Evolutionary conservation across 164 flowering plant species (phyloP).

Genomic region (Piper longum): DNA sequence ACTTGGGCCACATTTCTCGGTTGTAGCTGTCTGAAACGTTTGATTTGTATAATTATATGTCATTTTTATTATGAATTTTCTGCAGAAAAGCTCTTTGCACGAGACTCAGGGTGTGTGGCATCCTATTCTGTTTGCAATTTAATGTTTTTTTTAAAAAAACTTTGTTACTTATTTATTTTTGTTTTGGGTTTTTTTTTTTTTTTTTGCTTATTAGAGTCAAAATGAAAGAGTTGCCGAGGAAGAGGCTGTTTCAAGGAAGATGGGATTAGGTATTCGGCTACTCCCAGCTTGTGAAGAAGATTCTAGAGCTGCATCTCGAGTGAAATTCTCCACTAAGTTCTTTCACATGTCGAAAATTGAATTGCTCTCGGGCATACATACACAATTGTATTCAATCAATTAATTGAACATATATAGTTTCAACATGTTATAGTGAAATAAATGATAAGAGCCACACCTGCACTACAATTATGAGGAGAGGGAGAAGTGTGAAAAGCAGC

Average conservation of each 20-base stretch:
- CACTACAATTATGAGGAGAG: neutral
- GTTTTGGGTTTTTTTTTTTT: neutral
- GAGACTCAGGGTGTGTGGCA: slow-evolving; percentile 41
- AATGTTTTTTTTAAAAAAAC: neutral
- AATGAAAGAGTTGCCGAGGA: slow-evolving; percentile 88
- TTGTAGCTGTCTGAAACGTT: neutral
- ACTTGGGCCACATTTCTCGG: slow-evolving; percentile 23
- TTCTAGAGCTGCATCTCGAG: slow-evolving; percentile 34
- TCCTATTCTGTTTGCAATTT: neutral
- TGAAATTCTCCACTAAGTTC: slow-evolving; percentile 50
- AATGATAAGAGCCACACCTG: neutral
- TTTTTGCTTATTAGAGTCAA: slow-evolving; percentile 32
- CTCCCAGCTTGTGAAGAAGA: slow-evolving; percentile 69
- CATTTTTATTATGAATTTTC: slow-evolving; percentile 3
- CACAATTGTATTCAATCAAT: slow-evolving; percentile 1
- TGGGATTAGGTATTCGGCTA: slow-evolving; percentile 61
- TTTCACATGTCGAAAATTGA: no score
- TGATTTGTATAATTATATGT: neutral
- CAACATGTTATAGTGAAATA: slow-evolving; percentile 3
- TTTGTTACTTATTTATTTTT: neutral
- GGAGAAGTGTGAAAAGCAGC: neutral
- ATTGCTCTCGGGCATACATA: slow-evolving; percentile 1
- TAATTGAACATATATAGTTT: neutral
- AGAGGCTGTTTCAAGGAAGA: slow-evolving; percentile 46
- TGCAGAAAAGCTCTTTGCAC: slow-evolving; percentile 72